Conservation (phyloP, 805 yeast genomes). For the Metschnikowia santaceciliae region DNA sequence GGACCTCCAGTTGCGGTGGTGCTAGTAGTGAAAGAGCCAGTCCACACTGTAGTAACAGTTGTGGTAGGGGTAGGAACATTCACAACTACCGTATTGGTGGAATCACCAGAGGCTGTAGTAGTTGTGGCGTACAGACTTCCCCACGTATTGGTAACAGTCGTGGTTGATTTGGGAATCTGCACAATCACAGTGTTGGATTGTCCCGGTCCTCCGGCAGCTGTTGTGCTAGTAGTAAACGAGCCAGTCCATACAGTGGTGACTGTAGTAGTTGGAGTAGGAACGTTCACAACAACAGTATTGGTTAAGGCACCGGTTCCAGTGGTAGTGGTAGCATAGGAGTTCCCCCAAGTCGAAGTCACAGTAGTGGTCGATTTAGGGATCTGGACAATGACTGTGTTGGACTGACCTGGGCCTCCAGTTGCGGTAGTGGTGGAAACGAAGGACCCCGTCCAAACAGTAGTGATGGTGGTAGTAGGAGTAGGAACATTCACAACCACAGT, state of each 20-base stretch:
- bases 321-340: not conserved
- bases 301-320: constrained; percentile 9
- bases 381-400: constrained; percentile 7
- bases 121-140: constrained; percentile 4
- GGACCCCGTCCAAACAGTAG: constrained; percentile 8
- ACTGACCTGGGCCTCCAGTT: constrained; percentile 4
- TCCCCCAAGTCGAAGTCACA: constrained; percentile 8
- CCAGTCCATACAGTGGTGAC: constrained; percentile 13
- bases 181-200: constrained; percentile 6
- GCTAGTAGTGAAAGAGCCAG: constrained; percentile 1
- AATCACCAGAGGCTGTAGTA: constrained; percentile 3
- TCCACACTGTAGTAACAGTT: constrained; percentile 18
- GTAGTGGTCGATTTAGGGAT: constrained; percentile 7
- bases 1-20: constrained; percentile 4
- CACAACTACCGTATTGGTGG: constrained; percentile 21
- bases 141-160: constrained; percentile 8
- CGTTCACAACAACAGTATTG: constrained; percentile 17
- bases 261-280: constrained; percentile 10
- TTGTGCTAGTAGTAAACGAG: not conserved
- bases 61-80: constrained; percentile 9
- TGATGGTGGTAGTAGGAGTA: constrained; percentile 13
- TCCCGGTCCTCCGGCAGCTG: constrained; percentile 3
- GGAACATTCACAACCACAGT: constrained; percentile 16
- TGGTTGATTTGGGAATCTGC: constrained; percentile 6
- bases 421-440: constrained; percentile 1